Evolutionary conservation across 2,329 filamentous ascomycete genomes (phyloP).

Genomic region (Niveomyces coronatus): DNA sequence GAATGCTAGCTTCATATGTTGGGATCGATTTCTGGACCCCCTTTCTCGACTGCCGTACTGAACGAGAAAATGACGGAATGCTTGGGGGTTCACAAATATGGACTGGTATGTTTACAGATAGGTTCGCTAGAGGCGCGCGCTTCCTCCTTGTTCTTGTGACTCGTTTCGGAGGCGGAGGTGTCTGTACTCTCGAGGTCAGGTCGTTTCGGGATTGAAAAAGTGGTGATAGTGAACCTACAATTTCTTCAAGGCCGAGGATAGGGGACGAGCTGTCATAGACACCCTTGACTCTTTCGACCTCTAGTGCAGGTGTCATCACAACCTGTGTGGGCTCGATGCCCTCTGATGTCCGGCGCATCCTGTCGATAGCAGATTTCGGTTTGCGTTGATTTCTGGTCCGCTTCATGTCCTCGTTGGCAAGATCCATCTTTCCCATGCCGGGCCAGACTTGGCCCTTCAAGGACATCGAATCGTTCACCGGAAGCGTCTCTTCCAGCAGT

Average conservation of each 20-base stretch:
- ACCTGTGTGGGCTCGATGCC: slow-evolving; percentile 54
- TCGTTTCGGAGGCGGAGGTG: slow-evolving; percentile 22
- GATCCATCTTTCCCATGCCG: slow-evolving; percentile 75
- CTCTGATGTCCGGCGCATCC: slow-evolving; percentile 54
- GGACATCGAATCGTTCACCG: slow-evolving; percentile 22
- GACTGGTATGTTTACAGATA: slow-evolving; percentile 25
- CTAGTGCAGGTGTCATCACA: slow-evolving; percentile 46
- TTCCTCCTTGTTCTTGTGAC: slow-evolving; percentile 21
- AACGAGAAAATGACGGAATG: not conserved
- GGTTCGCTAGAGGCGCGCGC: slow-evolving; percentile 22
- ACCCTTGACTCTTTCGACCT: slow-evolving; percentile 41
- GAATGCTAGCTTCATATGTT: not conserved
- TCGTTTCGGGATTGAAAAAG: no score
- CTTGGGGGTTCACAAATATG: slow-evolving; percentile 5
- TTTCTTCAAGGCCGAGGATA: slow-evolving; percentile 26
- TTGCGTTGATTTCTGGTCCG: slow-evolving; percentile 72
- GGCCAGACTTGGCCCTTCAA: slow-evolving; percentile 67
- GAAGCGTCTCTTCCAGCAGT: slow-evolving; percentile 18
- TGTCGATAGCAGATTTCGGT: slow-evolving; percentile 56
- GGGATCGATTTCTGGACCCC: not conserved
- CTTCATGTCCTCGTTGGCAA: slow-evolving; percentile 62
- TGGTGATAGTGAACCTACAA: slow-evolving; percentile 37
- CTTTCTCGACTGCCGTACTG: not conserved
- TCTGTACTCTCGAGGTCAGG: no score
- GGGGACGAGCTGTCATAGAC: slow-evolving; percentile 51